Base-by-base conservation (phyloP, 2,329 filamentous ascomycete genomes). In the Apiospora aurea region DNA sequence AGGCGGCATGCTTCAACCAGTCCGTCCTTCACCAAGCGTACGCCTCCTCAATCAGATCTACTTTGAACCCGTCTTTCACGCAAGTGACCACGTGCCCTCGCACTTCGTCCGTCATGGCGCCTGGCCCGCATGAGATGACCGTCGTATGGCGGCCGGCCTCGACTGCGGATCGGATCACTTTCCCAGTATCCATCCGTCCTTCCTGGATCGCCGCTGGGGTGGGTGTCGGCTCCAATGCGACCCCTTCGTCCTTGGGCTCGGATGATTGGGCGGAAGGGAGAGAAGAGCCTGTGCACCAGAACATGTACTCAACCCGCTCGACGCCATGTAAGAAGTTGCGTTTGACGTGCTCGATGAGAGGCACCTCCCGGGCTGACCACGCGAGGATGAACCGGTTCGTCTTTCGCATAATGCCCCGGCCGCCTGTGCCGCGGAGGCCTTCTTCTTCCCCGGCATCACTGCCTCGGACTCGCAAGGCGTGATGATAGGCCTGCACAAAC, bases 21-120 rank as follows among this genome's bases (percentile, higher is more conserved):
- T 49, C 21, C 29, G 1, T 49, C 21, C 29, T 21, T 68, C 41
- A 71, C 70, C 70, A 71, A 49, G 61, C 61, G 29, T 71, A 71
- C 18, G 61, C n/a, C 57, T 71, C 70, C 43, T 71, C 70, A 11
- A 71, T 49, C 21, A 71, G 34, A 41, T 71, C 43, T 0, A 71
- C 43, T 14, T 26, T 49, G 21, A 71, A 72, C 26, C 78, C 71
- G 67, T 77, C 73, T 72, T 73, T 73, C 41, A 77, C 70, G 73
- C 75, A 74, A 53, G 51, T n/a, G 4, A 76, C 71, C 29, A 77
- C 74, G 67, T 76, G 70, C n/a, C 41, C 72, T 53, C 76, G 71
- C 2, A 75, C 77, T 41, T 78, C 78, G 38, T 79, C 78, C 0
- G 77, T 77, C 78, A 79, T 79, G 4, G 70, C 73, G 10, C 73